Evolutionary conservation across 345 rosid genomes (phyloP).

Genomic region (Dipteronia dyeriana): DNA sequence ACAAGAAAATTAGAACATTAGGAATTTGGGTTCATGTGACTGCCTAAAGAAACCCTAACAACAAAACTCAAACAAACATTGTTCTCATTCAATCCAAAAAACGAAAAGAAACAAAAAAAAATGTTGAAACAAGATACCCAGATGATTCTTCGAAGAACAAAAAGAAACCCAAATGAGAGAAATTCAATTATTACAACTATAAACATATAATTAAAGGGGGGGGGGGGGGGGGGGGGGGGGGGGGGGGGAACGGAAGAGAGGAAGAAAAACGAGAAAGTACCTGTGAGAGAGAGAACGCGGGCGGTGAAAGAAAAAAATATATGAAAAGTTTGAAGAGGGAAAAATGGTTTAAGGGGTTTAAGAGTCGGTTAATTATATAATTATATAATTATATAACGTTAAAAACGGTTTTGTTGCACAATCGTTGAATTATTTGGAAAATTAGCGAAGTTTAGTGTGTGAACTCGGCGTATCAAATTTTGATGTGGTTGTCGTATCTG

Average conservation of each 20-base stretch:
- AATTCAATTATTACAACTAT: not conserved
- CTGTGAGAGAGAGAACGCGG: conserved; percentile 8
- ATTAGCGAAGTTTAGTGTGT: not conserved
- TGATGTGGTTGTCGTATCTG: not conserved
- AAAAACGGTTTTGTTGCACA: not conserved
- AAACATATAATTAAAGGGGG: not conserved
- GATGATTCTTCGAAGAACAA: not conserved
- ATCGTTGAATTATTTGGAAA: not conserved
- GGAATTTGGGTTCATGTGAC: not conserved
- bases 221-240: too few relatives aligned
- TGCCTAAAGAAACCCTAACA: not conserved
- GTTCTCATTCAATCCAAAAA: not conserved
- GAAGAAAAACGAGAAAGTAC: conserved; percentile 8
- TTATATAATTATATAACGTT: not conserved
- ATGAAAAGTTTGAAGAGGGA: not conserved
- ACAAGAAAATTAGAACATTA: not conserved
- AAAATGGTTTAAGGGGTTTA: conserved; percentile 1
- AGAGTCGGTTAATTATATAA: not conserved
- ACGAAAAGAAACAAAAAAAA: not conserved
- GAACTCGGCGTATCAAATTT: not conserved
- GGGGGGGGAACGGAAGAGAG: not conserved
- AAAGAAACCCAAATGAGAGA: not conserved
- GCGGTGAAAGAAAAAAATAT: not conserved
- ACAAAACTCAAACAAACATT: not conserved
- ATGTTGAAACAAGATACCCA: conserved; percentile 4